Conservation (phyloP, 345 rosid species). For the Populus euphratica region DNA sequence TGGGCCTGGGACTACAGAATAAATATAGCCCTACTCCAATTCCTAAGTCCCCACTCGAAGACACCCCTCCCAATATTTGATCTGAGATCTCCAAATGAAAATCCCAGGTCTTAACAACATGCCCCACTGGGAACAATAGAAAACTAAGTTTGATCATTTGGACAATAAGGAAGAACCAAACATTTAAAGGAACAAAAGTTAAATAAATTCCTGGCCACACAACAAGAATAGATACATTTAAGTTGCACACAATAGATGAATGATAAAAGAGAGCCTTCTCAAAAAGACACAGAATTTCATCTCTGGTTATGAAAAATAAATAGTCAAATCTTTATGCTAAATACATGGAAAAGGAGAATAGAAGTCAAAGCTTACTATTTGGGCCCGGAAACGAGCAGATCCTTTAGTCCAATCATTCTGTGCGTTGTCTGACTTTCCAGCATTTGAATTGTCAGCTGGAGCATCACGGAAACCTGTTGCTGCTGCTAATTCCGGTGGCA, state of each 20-base stretch:
- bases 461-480: conserved; percentile 73
- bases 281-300: background rate
- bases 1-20: background rate
- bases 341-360: background rate
- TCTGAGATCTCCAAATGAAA: background rate
- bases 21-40: background rate
- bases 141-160: background rate
- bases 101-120: background rate
- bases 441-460: conserved; percentile 50
- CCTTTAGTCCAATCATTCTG: conserved; percentile 58
- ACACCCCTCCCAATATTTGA: background rate
- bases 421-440: conserved; percentile 55
- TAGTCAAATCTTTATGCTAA: background rate
- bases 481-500: conserved; percentile 98
- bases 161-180: background rate
- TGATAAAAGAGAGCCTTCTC: background rate
- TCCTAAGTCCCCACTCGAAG: background rate
- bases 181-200: background rate
- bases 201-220: background rate
- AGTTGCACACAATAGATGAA: background rate
- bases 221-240: background rate
- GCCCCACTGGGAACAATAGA: background rate
- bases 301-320: background rate
- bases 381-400: conserved; percentile 63
- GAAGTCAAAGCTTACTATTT: conserved; percentile 56